Conservation (phyloP, 1,139 yeast species). For the Meyerozyma guilliermondii region DNA sequence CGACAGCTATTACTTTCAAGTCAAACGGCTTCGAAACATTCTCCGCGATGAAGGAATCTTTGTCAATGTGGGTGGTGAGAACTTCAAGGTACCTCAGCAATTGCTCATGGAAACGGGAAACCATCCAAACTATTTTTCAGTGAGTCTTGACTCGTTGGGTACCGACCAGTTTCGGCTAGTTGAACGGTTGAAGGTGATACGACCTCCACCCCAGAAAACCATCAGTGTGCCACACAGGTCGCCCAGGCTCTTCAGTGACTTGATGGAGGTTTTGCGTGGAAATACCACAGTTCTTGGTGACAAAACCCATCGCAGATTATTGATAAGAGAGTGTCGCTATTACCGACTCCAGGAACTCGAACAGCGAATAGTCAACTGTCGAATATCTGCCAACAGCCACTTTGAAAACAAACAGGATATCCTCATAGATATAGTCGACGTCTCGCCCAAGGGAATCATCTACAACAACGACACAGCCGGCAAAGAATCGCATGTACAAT, state of each 20-base stretch:
- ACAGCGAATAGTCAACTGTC: conserved; percentile 57
- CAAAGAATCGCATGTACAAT: conserved; percentile 25
- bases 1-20: conserved; percentile 72
- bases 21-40: conserved; percentile 49
- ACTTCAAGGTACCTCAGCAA: conserved; percentile 55
- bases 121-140: conserved; percentile 69
- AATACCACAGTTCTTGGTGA: conserved; percentile 39
- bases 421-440: conserved; percentile 43
- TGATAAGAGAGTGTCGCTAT: conserved; percentile 68
- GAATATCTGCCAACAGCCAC: conserved; percentile 49
- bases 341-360: conserved; percentile 73
- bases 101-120: conserved; percentile 59
- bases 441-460: conserved; percentile 39
- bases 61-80: conserved; percentile 55
- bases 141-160: conserved; percentile 47
- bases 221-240: conserved; percentile 49
- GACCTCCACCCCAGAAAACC: conserved; percentile 78
- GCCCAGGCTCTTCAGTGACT: conserved; percentile 52
- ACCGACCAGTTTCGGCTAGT: conserved; percentile 40
- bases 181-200: conserved; percentile 37
- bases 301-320: conserved; percentile 50
- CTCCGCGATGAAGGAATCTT: conserved; percentile 54
- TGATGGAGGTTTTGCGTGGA: conserved; percentile 56
- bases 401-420: conserved; percentile 47
- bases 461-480: conserved; percentile 17